Conservation (phyloP, 202 grass and related monocot species). For the Panicum virgatum region DNA sequence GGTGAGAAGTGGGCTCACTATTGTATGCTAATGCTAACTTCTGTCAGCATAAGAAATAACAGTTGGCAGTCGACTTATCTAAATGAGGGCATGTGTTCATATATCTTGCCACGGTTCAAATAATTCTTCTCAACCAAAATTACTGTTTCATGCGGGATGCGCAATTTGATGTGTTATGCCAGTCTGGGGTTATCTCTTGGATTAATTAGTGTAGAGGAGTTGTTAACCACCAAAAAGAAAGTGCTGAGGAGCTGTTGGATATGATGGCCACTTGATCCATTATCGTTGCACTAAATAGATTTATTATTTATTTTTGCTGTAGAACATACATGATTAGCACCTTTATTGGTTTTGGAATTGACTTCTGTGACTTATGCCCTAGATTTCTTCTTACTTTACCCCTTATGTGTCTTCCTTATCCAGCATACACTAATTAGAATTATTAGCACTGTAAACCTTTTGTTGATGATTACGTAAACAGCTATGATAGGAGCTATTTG, state of each 20-base stretch:
- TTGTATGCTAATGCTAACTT: conserved; percentile 1
- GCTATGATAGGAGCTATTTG: not conserved
- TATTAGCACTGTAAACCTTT: conserved; percentile 28
- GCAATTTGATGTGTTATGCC: conserved; percentile 10
- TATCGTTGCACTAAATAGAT: not conserved
- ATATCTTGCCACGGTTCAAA: not conserved
- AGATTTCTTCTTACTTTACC: conserved; percentile 10
- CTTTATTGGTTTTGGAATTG: conserved; percentile 18
- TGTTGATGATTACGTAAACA: conserved; percentile 12
- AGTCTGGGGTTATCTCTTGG: not conserved
- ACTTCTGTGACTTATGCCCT: conserved; percentile 16
- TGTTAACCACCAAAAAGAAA: not conserved
- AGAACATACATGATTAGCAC: conserved; percentile 24
- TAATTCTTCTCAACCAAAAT: not conserved
- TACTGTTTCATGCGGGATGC: not conserved
- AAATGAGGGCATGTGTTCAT: not conserved
- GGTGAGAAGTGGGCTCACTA: not conserved
- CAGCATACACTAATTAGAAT: conserved; percentile 29
- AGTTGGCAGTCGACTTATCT: not conserved
- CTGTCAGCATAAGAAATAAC: conserved; percentile 2
- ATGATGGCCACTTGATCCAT: conserved; percentile 9
- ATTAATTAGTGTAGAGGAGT: conserved; percentile 25
- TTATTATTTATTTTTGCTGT: not conserved
- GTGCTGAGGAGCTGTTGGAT: conserved; percentile 25
- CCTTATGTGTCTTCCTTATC: not conserved